Percentiles rank a stretch among this genome's conserved stretches.
phyloP scores from a whole-genome alignment of 768 basidiomycete genomes.

The Lentinula sp. region DNA sequence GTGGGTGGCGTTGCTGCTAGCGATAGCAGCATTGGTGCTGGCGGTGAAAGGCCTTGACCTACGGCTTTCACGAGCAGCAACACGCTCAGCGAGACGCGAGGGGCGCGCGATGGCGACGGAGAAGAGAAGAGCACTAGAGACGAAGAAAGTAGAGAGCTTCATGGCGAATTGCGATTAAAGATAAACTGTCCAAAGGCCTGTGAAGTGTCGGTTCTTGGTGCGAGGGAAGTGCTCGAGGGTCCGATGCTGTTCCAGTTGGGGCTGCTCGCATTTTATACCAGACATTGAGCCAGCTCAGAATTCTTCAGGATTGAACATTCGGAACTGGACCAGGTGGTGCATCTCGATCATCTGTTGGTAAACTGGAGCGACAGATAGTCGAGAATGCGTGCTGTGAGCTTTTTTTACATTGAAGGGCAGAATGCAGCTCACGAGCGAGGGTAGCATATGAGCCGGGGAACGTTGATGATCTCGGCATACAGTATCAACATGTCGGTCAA shows the following conservation, averaged over 20 bases:
- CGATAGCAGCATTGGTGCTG: neutral
- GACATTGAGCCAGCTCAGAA: neutral
- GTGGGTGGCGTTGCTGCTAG: neutral
- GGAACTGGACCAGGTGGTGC: neutral
- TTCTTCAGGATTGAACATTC: neutral
- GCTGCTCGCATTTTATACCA: neutral
- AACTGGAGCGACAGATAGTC: neutral
- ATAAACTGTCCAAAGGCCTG: neutral
- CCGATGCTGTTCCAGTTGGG: neutral
- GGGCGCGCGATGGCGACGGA: neutral
- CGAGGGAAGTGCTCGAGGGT: neutral
- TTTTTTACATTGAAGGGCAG: neutral
- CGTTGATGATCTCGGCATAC: neutral
- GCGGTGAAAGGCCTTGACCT: neutral
- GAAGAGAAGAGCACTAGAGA: conserved; percentile 4
- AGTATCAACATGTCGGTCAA: neutral
- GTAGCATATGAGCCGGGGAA: neutral
- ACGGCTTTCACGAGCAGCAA: conserved; percentile 5
- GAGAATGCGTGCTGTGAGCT: neutral
- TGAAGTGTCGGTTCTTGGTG: neutral
- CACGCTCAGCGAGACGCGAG: conserved; percentile 6
- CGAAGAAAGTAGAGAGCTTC: conserved; percentile 9
- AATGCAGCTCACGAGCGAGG: neutral
- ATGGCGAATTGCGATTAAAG: neutral
- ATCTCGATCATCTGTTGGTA: neutral